phyloP scores from a whole-genome alignment of 1,284 basidiomycete genomes.

The Cutaneotrichosporon arboriforme region DNA sequence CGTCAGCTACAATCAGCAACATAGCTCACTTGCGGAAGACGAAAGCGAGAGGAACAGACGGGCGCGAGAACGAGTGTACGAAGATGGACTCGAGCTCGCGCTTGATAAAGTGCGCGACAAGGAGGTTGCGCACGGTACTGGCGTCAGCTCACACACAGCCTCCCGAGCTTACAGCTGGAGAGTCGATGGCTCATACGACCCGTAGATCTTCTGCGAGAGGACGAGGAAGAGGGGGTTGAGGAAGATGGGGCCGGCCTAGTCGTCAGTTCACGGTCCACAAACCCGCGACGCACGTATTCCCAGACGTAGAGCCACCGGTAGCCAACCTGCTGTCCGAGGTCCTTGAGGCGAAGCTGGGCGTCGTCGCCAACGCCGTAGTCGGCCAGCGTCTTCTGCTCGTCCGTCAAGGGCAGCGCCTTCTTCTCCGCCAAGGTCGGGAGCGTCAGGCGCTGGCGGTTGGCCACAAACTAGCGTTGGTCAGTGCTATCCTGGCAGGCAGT shows the following conservation, averaged over 20 bases:
- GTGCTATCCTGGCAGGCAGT: not conserved
- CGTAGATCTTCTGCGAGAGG: constrained; percentile 49
- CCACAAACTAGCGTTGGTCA: constrained; percentile 55
- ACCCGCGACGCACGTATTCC: constrained; percentile 70
- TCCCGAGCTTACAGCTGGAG: constrained; percentile 35
- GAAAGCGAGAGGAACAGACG: constrained; percentile 83
- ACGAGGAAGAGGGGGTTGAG: constrained; percentile 85
- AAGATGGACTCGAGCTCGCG: constrained; percentile 91
- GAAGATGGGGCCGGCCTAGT: constrained; percentile 76
- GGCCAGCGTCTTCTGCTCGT: constrained; percentile 59
- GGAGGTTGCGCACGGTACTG: constrained; percentile 72
- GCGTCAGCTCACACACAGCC: not conserved
- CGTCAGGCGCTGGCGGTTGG: constrained; percentile 66
- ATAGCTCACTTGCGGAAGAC: constrained; percentile 79
- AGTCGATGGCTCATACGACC: constrained; percentile 31
- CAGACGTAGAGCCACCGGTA: constrained; percentile 81
- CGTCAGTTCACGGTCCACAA: constrained; percentile 6
- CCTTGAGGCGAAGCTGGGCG: constrained; percentile 66
- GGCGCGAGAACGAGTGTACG: constrained; percentile 90
- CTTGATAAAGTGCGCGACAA: constrained; percentile 84
- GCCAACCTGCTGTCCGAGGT: constrained; percentile 77
- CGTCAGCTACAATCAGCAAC: not conserved
- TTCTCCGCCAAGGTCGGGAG: constrained; percentile 27
- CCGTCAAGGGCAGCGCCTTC: constrained; percentile 54
- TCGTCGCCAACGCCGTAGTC: constrained; percentile 58